phyloP scores from a whole-genome alignment of 2,329 filamentous ascomycete genomes.

The Paramyrothecium sp. region DNA sequence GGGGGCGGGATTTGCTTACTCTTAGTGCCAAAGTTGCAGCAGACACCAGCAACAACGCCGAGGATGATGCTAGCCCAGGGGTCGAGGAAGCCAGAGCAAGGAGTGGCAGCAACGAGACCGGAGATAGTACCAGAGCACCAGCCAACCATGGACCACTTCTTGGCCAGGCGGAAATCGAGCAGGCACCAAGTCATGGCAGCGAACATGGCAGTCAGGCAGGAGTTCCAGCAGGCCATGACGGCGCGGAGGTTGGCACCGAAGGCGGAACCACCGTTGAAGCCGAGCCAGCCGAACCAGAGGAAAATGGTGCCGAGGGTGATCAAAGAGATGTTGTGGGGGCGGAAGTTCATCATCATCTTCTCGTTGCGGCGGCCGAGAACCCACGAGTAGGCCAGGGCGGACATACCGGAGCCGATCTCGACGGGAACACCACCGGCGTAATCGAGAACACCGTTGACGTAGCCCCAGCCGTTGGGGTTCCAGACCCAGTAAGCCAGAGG shows the following conservation, averaged over 20 bases:
- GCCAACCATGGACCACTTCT: constrained; percentile 85
- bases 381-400: constrained; percentile 92
- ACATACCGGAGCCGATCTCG: constrained; percentile 93
- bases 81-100: constrained; percentile 66
- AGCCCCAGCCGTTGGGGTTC: constrained; percentile 93
- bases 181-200: constrained; percentile 91
- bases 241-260: constrained; percentile 94
- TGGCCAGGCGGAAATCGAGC: constrained; percentile 90
- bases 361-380: constrained; percentile 94
- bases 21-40: constrained; percentile 69
- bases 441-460: constrained; percentile 86
- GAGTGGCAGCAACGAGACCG: constrained; percentile 68
- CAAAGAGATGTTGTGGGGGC: constrained; percentile 96
- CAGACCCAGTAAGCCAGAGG: constrained; percentile 95
- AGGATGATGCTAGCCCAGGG: constrained; percentile 67
- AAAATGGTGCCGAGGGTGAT: constrained; percentile 94
- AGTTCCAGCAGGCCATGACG: constrained; percentile 97
- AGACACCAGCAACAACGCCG: constrained; percentile 63
- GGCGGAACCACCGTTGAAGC: constrained; percentile 95
- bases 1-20: constrained; percentile 19
- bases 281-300: constrained; percentile 98
- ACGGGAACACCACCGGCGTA: constrained; percentile 96
- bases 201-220: constrained; percentile 89
- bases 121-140: constrained; percentile 73
- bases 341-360: constrained; percentile 99